phyloP scores from a whole-genome alignment of 441 rosid species.

The Populus hybrid region DNA sequence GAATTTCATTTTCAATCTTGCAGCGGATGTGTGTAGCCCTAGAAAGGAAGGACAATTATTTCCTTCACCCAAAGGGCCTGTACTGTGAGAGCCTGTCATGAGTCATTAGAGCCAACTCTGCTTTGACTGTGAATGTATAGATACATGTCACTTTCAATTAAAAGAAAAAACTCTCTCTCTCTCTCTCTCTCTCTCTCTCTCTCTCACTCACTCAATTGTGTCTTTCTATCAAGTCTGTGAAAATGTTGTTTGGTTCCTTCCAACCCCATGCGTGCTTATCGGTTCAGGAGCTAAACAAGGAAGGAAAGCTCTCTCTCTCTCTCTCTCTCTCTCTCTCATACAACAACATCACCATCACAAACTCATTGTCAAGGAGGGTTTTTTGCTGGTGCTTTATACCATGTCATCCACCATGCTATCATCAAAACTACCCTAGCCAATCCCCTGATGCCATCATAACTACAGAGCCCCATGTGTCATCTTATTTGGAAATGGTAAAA shows the following conservation, averaged over 20 bases:
- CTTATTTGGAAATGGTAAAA: slow-evolving; percentile 16
- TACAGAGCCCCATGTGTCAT: slow-evolving; percentile 5
- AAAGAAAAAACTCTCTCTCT: slow-evolving; percentile 52
- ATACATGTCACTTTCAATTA: slow-evolving; percentile 51
- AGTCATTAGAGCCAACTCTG: slow-evolving; percentile 11
- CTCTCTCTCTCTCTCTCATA: slow-evolving; percentile 7
- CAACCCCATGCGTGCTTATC: slow-evolving; percentile 57
- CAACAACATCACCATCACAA: not conserved
- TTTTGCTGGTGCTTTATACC: not conserved
- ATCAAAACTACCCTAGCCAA: slow-evolving; percentile 38
- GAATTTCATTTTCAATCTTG: not conserved
- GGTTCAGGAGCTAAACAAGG: slow-evolving; percentile 14
- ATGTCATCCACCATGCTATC: slow-evolving; percentile 6
- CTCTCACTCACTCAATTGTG: not conserved
- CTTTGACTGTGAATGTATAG: slow-evolving; percentile 32
- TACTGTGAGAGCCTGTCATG: slow-evolving; percentile 23
- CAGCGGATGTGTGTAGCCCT: slow-evolving; percentile 30
- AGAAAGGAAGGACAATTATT: slow-evolving; percentile 34
- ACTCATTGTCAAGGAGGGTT: not conserved
- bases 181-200: slow-evolving; percentile 9
- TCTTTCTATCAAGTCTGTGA: slow-evolving; percentile 13
- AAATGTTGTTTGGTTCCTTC: slow-evolving; percentile 32
- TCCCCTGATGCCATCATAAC: slow-evolving; percentile 12
- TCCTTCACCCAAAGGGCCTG: slow-evolving; percentile 6
- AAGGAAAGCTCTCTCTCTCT: not conserved